Conservation (phyloP, 2,329 filamentous ascomycete species). For the Clarireedia monteithiana region DNA sequence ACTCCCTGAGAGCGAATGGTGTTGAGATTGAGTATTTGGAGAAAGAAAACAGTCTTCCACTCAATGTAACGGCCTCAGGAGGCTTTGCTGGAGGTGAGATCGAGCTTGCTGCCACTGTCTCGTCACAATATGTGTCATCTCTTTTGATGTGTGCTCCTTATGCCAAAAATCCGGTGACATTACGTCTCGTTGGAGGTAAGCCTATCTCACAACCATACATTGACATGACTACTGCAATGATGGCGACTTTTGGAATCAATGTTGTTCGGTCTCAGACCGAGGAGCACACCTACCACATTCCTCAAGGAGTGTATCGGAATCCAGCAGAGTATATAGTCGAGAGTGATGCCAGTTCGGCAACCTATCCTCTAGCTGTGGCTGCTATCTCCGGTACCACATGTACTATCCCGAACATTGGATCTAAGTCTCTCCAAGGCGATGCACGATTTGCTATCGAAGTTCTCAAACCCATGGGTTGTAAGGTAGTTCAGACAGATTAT, state of each 20-base stretch:
- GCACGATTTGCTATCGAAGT: constrained; percentile 90
- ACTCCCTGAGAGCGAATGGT: constrained; percentile 80
- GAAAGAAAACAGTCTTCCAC: constrained; percentile 72
- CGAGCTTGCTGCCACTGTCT: constrained; percentile 87
- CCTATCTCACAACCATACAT: constrained; percentile 97
- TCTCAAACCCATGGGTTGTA: constrained; percentile 86
- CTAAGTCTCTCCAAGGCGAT: constrained; percentile 85
- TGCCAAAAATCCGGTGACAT: constrained; percentile 84
- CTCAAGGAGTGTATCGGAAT: constrained; percentile 74
- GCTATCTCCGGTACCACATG: constrained; percentile 94
- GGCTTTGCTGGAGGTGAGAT: constrained; percentile 84
- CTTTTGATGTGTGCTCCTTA: constrained; percentile 96
- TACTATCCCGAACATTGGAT: constrained; percentile 94
- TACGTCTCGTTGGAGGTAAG: constrained; percentile 89
- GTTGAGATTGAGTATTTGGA: constrained; percentile 83
- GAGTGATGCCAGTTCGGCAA: constrained; percentile 95
- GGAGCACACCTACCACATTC: constrained; percentile 88
- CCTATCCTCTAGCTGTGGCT: constrained; percentile 87
- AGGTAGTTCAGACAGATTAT: constrained; percentile 71
- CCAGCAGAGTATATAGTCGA: constrained; percentile 84
- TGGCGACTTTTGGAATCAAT: constrained; percentile 80
- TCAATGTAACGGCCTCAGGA: constrained; percentile 73
- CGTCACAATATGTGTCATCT: constrained; percentile 98
- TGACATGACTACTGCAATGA: constrained; percentile 98
- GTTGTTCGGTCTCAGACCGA: constrained; percentile 72